Base-by-base conservation (phyloP, 2,329 filamentous ascomycete species). In the Cephalotrichum gorgonifer region DNA sequence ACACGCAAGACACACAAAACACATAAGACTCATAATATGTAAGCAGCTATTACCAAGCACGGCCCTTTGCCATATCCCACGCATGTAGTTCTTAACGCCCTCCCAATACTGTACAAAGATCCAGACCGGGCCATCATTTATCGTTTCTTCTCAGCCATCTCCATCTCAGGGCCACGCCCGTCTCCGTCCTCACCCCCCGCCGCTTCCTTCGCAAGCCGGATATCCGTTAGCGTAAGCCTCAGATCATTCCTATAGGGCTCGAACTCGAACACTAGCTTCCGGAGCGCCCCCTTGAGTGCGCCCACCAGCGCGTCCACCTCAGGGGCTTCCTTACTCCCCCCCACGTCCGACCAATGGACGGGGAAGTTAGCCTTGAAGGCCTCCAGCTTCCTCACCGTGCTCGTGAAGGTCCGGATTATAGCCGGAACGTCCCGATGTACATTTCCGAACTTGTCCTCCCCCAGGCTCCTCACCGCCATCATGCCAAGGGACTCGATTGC, bases 401-500 rank as follows among this genome's bases (percentile, higher is more conserved):
- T 57, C 1, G 87, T 90, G 52, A 94, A 78, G 1, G 81, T 79
- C 43, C 84, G 78, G 46, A 96, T 79, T 50, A 95, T 83, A 44
- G 68, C 68, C 1, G 86, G 79, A 2, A 97, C 81, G 54, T 93
- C 86, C 41, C 81, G 75, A 55, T 94, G 85, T n/a, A 94, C 91
- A 56, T 87, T 86, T 14, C 91, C 91, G 60, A 82, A 93, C 43
- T 76, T 76, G 62, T 97, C 91, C 64, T 97, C 90, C 3, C 72
- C 70, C 48, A 96, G 67, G 63, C 86, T 91, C 53, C 78, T 77
- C 4, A 88, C 76, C 1, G 86, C 78, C 26, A 97, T 73, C 45
- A 76, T 74, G 12, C 79, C 80, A 35, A 93, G 68, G 1, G 84
- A 78, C 51, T 81, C 79, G n/a, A 83, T 73, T 2, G 87, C 85